Evolutionary conservation across 1,284 basidiomycete genomes (phyloP).

Genomic region (Pulchroboletus neoregius): DNA sequence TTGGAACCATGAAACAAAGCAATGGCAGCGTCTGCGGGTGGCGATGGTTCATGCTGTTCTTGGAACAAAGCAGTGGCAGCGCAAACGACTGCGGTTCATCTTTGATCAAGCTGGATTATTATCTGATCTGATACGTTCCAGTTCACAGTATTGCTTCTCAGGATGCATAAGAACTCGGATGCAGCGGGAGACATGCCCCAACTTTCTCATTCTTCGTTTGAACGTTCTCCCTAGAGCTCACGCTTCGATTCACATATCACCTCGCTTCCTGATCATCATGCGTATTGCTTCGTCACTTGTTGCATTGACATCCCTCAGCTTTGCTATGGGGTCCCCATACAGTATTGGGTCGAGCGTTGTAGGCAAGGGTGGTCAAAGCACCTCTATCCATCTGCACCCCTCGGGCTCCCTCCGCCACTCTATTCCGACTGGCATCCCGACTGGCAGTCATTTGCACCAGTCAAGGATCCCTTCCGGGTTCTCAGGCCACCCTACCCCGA

Average conservation of each 20-base stretch:
- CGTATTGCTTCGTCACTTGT: slow-evolving; percentile 4
- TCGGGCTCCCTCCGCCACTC: neutral
- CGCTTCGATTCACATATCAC: neutral
- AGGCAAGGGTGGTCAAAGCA: neutral
- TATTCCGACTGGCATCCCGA: neutral
- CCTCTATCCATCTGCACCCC: neutral
- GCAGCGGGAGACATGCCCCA: neutral
- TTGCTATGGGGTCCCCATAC: neutral
- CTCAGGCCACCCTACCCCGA: neutral
- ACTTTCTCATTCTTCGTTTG: neutral
- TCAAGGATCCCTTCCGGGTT: neutral
- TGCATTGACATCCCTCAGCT: slow-evolving; percentile 7
- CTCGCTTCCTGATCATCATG: slow-evolving; percentile 7
- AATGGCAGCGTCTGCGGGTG: too few relatives aligned
- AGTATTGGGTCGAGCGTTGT: neutral
- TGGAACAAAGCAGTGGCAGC: neutral
- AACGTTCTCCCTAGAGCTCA: neutral
- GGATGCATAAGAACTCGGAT: slow-evolving; percentile 8
- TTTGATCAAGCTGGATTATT: too few relatives aligned
- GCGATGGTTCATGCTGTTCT: too few relatives aligned
- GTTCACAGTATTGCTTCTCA: neutral
- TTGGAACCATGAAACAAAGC: too few relatives aligned
- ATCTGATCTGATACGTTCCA: too few relatives aligned
- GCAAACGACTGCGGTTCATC: neutral
- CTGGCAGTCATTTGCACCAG: neutral